Evolutionary conservation across 768 basidiomycete genomes (phyloP).

Genomic region (Lactarius hatsudake): DNA sequence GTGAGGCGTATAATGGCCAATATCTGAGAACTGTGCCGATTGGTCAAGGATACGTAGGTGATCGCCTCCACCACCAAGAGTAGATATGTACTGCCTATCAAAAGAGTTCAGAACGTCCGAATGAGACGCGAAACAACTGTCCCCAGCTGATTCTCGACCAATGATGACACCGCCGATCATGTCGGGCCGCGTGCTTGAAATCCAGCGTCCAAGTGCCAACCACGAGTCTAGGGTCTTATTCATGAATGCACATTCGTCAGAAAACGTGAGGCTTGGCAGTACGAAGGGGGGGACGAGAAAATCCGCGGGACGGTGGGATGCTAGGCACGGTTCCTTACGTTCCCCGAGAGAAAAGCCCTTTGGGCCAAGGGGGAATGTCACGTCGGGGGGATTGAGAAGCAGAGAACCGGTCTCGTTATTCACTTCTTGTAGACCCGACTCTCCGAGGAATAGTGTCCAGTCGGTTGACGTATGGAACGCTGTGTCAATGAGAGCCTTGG

Average conservation of each 20-base stretch:
- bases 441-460: slow-evolving; percentile 23
- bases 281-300: slow-evolving; percentile 65
- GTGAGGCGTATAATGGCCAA: not conserved
- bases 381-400: slow-evolving; percentile 21
- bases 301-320: slow-evolving; percentile 39
- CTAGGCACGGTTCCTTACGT: slow-evolving; percentile 26
- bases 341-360: slow-evolving; percentile 14
- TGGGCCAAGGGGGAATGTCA: slow-evolving; percentile 26
- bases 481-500: slow-evolving; percentile 12
- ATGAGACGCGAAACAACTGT: slow-evolving; percentile 21
- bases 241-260: slow-evolving; percentile 30
- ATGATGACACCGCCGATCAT: slow-evolving; percentile 42
- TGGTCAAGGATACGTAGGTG: slow-evolving; percentile 6
- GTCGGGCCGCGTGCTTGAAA: slow-evolving; percentile 33
- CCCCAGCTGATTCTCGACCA: slow-evolving; percentile 14
- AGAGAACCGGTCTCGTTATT: not conserved
- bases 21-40: not conserved
- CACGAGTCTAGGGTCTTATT: slow-evolving; percentile 30
- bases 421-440: slow-evolving; percentile 16
- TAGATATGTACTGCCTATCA: slow-evolving; percentile 9
- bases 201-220: slow-evolving; percentile 32
- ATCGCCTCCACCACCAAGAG: slow-evolving; percentile 2
- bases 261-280: slow-evolving; percentile 36
- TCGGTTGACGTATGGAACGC: slow-evolving; percentile 13
- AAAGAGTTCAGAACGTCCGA: slow-evolving; percentile 6